Percentiles rank a stretch among this genome's conserved stretches.
phyloP scores from a whole-genome alignment of 2,329 filamentous ascomycete genomes.

The Stromatinia cepivora region DNA sequence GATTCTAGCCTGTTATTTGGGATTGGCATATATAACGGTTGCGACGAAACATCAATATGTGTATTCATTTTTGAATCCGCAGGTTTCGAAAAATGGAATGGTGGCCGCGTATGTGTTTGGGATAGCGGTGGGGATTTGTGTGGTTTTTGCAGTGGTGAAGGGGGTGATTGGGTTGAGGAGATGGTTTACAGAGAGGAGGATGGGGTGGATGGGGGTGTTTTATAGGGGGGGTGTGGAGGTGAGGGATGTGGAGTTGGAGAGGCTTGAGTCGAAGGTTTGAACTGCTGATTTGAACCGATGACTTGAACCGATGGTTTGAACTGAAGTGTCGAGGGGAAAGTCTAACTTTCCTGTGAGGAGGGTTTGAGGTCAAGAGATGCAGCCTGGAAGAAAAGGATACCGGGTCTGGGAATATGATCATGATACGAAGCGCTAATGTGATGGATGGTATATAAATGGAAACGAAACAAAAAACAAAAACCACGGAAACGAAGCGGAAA shows the following conservation, averaged over 20 bases:
- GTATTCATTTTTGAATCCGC: constrained; percentile 74
- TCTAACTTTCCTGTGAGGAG: not conserved
- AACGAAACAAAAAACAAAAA: too few species aligned
- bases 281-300: accelerated
- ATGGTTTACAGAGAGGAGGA: constrained; percentile 46
- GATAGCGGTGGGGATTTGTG: constrained; percentile 34
- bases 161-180: constrained; percentile 28
- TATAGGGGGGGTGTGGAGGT: not conserved
- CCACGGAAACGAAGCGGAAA: too few species aligned
- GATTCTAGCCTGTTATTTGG: constrained; percentile 71
- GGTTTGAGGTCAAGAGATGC: too few species aligned
- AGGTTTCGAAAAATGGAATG: constrained; percentile 26
- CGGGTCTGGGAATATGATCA: too few species aligned
- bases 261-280: constrained; percentile 6
- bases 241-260: constrained; percentile 10
- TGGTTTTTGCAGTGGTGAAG: constrained; percentile 34
- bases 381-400: too few species aligned
- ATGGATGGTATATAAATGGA: too few species aligned
- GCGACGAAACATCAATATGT: constrained; percentile 72
- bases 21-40: constrained; percentile 70
- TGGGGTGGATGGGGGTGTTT: constrained; percentile 33
- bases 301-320: not conserved
- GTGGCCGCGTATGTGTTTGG: constrained; percentile 37
- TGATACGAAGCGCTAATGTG: too few species aligned
- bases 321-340: too few species aligned